Base-by-base conservation (phyloP, 352 stramenopile species). In the Globisporangium rhizosaccharum region DNA sequence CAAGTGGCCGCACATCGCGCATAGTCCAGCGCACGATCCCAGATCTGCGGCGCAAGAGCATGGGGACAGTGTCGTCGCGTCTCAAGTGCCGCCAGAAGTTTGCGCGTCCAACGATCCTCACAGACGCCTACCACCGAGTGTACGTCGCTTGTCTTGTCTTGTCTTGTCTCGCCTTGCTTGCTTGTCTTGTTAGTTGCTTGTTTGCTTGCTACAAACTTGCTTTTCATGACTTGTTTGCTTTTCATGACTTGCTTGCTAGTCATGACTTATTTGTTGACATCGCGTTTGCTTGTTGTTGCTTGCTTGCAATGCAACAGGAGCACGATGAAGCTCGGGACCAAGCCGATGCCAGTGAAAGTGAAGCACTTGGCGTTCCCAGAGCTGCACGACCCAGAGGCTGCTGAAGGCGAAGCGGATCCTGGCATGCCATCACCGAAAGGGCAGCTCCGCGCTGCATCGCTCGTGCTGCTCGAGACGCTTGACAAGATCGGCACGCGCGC, bases 401-500 rank as follows among this genome's bases (percentile, higher is more conserved):
- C 72, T 23, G 66, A 65, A 20, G 53, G 67, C 18, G 79, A 87
- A 46, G 67, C 55, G 2, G 75, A 88, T 51, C 41, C 53, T 48
- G 75, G 66, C 44, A 87, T 88, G 75, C 67, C 81, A 11, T 76
- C 75, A 1, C 79, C 76, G 12, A 82, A 76, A 48, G 69, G 77
- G 15, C 67, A 82, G 33, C 68, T 89, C 53, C 78, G 53, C 20
- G 67, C 54, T 23, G 59, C 79, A 42, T 87, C 79, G 50, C 68
- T 80, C 23, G 73, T 91, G 39, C 63, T 69, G 23, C 63, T 91
- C n/a, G 82, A 88, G 62, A 88, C 73, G 23, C 64, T 89, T 30
- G 82, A 91, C 65, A 85, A 84, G 58, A 89, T 91, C 45, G 82
- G 82, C 61, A 89, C 82, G 26, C 75, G 82, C 63, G 76, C 76